phyloP scores from a whole-genome alignment of 306 rosid genomes.

The Lupinus albus region DNA sequence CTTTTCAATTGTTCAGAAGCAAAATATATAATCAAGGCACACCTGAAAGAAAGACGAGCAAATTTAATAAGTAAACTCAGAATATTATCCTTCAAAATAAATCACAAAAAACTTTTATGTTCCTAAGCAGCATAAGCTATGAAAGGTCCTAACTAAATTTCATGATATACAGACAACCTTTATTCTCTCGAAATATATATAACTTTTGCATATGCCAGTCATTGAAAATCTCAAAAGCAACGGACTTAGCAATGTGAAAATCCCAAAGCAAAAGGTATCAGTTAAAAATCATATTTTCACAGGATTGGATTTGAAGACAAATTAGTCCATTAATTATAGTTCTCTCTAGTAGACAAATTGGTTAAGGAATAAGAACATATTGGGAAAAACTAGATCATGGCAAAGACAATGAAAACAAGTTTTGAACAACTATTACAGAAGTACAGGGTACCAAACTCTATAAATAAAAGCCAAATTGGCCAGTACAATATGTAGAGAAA shows the following conservation, averaged over 20 bases:
- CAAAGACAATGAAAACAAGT: constrained; percentile 2
- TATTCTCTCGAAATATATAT: constrained; percentile 11
- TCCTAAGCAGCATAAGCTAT: constrained; percentile 8
- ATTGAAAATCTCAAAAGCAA: not conserved
- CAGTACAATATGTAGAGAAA: not conserved
- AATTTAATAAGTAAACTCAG: constrained; percentile 18
- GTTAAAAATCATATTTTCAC: not conserved
- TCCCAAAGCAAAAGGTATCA: constrained; percentile 5
- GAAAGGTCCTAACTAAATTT: not conserved
- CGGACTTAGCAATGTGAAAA: constrained; percentile 3
- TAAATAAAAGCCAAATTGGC: constrained; percentile 5
- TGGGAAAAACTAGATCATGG: not conserved
- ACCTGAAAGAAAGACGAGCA: constrained; percentile 45
- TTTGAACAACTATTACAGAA: constrained; percentile 1
- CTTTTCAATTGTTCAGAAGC: constrained; percentile 32
- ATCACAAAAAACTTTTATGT: not conserved
- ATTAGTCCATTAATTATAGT: not conserved
- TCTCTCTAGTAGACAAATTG: not conserved
- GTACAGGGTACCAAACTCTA: constrained; percentile 3
- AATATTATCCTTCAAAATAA: not conserved
- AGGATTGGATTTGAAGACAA: not conserved
- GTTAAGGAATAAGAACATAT: constrained; percentile 2
- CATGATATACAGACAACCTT: not conserved
- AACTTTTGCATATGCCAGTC: constrained; percentile 12
- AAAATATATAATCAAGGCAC: constrained; percentile 15